Conservation (phyloP, 2,329 filamentous ascomycete genomes). For the Sporothrix phasma region DNA sequence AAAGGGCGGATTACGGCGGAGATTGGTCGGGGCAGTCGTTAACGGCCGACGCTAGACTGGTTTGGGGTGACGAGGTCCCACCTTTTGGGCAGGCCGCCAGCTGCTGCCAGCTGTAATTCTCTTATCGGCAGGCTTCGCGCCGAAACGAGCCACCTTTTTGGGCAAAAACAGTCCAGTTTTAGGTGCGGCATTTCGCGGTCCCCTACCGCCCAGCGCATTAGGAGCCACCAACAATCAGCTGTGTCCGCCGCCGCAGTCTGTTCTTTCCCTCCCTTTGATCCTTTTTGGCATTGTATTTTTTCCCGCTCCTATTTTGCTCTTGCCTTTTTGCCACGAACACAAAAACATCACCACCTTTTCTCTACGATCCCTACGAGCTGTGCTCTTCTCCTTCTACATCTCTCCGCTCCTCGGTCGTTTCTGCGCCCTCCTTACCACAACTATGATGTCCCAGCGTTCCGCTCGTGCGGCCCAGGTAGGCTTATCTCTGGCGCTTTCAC, state of each 20-base stretch:
- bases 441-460: constrained; percentile 51
- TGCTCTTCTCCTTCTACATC: not conserved
- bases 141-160: constrained; percentile 1
- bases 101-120: not conserved
- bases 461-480: constrained; percentile 47
- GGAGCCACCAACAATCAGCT: not conserved
- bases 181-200: constrained; percentile 13
- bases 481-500: constrained; percentile 7
- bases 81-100: not conserved
- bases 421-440: constrained; percentile 21
- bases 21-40: constrained; percentile 15
- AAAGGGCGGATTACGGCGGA: constrained; percentile 18
- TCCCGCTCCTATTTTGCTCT: constrained; percentile 10
- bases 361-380: not conserved
- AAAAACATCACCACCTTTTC: not conserved
- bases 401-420: constrained; percentile 10
- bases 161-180: not conserved
- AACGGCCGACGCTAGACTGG: constrained; percentile 15
- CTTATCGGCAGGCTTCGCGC: constrained; percentile 13
- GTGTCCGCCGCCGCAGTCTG: not conserved
- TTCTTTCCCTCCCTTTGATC: constrained; percentile 6
- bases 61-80: not conserved
- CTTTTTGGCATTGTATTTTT: constrained; percentile 8
- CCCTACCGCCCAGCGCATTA: not conserved
- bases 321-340: constrained; percentile 8